Evolutionary conservation across 2,329 filamentous ascomycete species (phyloP).

Genomic region (Elsinoe ampelina): DNA sequence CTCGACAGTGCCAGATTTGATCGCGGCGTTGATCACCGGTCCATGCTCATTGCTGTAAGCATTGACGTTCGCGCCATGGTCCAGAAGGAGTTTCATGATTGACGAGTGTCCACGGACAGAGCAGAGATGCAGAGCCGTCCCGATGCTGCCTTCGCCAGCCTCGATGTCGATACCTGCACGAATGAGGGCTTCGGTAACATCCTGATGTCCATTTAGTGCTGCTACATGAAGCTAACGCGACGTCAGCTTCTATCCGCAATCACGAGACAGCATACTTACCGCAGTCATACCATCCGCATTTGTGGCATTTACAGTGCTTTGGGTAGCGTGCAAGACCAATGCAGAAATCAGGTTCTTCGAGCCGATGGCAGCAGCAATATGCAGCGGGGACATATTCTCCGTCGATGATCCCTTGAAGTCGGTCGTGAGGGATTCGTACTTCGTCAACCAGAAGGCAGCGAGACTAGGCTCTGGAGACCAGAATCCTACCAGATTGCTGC

Average conservation of each 20-base stretch:
- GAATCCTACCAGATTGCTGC: not conserved
- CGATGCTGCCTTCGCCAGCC: not conserved
- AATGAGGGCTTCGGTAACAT: not conserved
- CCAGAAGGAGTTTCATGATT: slow-evolving; percentile 12
- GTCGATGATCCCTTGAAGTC: not conserved
- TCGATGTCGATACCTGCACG: not conserved
- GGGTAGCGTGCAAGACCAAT: not conserved
- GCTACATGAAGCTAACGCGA: not conserved
- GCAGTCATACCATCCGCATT: not conserved
- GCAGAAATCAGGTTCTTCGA: not conserved
- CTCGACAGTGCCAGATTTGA: slow-evolving; percentile 13
- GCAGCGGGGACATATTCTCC: not conserved
- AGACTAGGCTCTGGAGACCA: not conserved
- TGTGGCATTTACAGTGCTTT: not conserved
- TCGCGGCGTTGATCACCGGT: slow-evolving; percentile 15
- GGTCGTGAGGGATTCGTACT: not conserved
- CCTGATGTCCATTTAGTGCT: not conserved
- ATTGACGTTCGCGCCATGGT: slow-evolving; percentile 11
- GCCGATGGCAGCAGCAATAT: slow-evolving; percentile 6
- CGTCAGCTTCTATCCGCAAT: not conserved
- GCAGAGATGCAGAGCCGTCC: slow-evolving; percentile 11
- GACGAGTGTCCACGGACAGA: slow-evolving; percentile 9
- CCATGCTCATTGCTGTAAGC: slow-evolving; percentile 11
- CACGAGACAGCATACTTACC: not conserved
- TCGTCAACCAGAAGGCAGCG: not conserved